A percentile compares a stretch with the other conserved stretches of the same genome.
Evolutionary conservation across 768 basidiomycete species (phyloP).

Genomic region (Boletus reticuloceps): DNA sequence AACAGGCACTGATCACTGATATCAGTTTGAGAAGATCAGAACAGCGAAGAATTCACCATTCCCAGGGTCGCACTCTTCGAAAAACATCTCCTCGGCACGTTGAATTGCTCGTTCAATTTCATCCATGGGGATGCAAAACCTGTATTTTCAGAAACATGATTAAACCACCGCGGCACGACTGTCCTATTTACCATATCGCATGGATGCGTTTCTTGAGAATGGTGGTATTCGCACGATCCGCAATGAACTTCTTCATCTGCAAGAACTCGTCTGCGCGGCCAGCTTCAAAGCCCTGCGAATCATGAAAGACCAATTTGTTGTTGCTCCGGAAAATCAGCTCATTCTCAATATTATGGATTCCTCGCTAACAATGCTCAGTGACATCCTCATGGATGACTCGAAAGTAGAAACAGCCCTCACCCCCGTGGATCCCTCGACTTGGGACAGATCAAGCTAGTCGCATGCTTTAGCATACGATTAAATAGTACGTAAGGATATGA

Average conservation of each 20-base stretch:
- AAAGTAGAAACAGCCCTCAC: not conserved
- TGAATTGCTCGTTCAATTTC: not conserved
- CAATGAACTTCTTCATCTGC: constrained; percentile 3
- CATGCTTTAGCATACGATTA: not conserved
- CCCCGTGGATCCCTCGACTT: not conserved
- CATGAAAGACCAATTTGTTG: not conserved
- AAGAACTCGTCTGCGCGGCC: constrained; percentile 1
- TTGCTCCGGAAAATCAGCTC: constrained; percentile 6
- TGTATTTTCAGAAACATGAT: too few species aligned
- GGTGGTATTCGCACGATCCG: not conserved
- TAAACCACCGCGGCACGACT: too few species aligned
- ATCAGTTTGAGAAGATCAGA: not conserved
- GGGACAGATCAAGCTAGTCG: not conserved
- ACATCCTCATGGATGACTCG: too few species aligned
- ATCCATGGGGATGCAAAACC: constrained; percentile 11
- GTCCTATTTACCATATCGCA: not conserved
- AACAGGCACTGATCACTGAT: not conserved
- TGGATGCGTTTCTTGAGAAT: constrained; percentile 6
- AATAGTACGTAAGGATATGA: not conserved
- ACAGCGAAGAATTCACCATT: not conserved
- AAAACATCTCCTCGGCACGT: constrained; percentile 1
- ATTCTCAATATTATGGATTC: not conserved
- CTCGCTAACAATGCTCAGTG: not conserved
- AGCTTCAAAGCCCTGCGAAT: constrained; percentile 3
- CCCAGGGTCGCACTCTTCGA: not conserved